phyloP scores from a whole-genome alignment of 2,329 filamentous ascomycete genomes.

The Fusarium lyarnte region DNA sequence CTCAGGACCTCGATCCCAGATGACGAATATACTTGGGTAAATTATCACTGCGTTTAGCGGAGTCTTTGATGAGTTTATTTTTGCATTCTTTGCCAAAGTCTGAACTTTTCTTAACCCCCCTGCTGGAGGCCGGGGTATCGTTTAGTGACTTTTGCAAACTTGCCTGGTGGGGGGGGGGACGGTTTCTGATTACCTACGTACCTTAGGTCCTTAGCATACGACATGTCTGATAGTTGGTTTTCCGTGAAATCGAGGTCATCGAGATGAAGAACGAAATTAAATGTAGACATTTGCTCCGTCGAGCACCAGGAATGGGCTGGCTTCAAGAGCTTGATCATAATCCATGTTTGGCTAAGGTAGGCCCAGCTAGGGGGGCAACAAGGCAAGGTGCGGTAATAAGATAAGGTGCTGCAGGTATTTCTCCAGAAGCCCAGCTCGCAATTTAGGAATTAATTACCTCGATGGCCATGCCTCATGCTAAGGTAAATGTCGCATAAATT shows the following conservation, averaged over 20 bases:
- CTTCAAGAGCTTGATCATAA: slow-evolving; percentile 18
- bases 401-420: slow-evolving; percentile 12
- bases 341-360: slow-evolving; percentile 1
- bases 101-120: neutral
- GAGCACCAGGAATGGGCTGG: slow-evolving; percentile 15
- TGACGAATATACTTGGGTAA: neutral
- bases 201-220: neutral
- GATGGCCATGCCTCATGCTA: neutral
- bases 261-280: slow-evolving; percentile 8
- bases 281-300: slow-evolving; percentile 9
- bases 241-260: slow-evolving; percentile 7
- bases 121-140: neutral
- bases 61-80: neutral
- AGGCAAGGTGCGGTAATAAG: slow-evolving; percentile 21
- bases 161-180: slow-evolving; percentile 1
- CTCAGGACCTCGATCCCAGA: neutral
- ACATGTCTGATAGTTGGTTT: neutral
- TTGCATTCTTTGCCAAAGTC: neutral
- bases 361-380: neutral
- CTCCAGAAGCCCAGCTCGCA: slow-evolving; percentile 4
- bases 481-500: slow-evolving; percentile 25
- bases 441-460: slow-evolving; percentile 1
- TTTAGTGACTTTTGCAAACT: neutral
- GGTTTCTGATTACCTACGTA: neutral
- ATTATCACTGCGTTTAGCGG: neutral